Percentiles rank a stretch among this genome's conserved stretches.
These are phyloP conservation scores for Triticum urartu DNA, from an alignment of 176 grass and related monocot genomes.

Conservation along the genomic window DNA sequence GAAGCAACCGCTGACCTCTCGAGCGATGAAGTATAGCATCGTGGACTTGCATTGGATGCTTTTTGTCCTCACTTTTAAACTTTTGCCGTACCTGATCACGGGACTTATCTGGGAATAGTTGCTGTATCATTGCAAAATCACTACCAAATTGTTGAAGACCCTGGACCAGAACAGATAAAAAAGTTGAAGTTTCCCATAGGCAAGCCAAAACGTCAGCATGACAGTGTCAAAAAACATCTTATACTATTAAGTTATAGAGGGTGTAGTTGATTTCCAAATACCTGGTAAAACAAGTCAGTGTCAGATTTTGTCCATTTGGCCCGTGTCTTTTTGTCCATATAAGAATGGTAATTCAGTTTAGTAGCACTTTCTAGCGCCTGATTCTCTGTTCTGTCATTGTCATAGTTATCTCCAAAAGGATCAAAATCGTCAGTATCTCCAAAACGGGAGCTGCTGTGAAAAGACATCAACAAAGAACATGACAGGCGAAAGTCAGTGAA, in stretches of 20 bases:
- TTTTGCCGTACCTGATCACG: constrained; percentile 71
- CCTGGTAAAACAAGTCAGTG: constrained; percentile 83
- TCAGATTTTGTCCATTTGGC: constrained; percentile 82
- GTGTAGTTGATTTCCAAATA: constrained; percentile 43
- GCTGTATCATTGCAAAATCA: constrained; percentile 96
- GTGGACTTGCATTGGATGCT: constrained; percentile 55
- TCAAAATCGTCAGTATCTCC: constrained; percentile 37
- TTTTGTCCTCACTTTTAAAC: constrained; percentile 85
- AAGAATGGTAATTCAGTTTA: constrained; percentile 91
- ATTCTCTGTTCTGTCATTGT: constrained; percentile 23
- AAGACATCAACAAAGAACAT: background rate
- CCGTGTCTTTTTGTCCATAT: constrained; percentile 57
- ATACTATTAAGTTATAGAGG: too few relatives aligned
- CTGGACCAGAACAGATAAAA: constrained; percentile 42
- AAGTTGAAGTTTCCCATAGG: background rate
- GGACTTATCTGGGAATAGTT: constrained; percentile 76
- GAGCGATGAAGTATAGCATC: constrained; percentile 73
- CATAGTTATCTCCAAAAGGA: constrained; percentile 34
- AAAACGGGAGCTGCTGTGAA: constrained; percentile 13
- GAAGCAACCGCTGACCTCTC: constrained; percentile 40
- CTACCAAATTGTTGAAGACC: constrained; percentile 88
- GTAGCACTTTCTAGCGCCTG: constrained; percentile 9
- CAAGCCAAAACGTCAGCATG: background rate
- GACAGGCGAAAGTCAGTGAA: background rate
- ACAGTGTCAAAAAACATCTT: too few relatives aligned